Evolutionary conservation across 108 stramenopile species (phyloP).

Genomic region (Epipyxis sp.): DNA sequence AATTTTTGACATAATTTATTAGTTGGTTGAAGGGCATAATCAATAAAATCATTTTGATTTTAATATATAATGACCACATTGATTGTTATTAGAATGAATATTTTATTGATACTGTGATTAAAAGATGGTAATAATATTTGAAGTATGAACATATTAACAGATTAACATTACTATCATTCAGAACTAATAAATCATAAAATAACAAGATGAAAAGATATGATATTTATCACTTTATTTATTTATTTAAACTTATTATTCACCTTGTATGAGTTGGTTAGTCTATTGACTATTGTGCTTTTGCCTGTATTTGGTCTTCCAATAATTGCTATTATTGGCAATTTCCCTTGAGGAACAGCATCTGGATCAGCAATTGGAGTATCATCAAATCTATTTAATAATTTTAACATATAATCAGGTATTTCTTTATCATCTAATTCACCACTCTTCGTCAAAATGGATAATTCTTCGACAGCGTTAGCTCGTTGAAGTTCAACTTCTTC

Average conservation of each 20-base stretch:
- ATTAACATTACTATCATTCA: no score
- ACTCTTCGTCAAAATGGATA: neutral
- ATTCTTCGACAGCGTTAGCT: neutral
- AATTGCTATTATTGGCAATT: conserved; percentile 23
- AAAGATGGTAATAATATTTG: no score
- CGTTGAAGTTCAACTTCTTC: neutral
- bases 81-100: no score
- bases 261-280: conserved; percentile 31
- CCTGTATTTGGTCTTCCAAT: conserved; percentile 50
- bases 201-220: neutral
- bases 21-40: no score
- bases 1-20: no score
- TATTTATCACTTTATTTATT: neutral
- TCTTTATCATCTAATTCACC: neutral
- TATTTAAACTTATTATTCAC: no score
- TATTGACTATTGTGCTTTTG: conserved; percentile 53
- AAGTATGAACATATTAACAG: no score
- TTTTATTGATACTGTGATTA: no score
- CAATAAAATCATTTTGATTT: no score
- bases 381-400: neutral
- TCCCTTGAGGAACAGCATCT: neutral
- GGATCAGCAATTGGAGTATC: no score
- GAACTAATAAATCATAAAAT: neutral
- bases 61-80: no score
- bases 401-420: neutral